Conservation (phyloP, 2,329 filamentous ascomycete species). For the Aspergillus chevalieri region DNA sequence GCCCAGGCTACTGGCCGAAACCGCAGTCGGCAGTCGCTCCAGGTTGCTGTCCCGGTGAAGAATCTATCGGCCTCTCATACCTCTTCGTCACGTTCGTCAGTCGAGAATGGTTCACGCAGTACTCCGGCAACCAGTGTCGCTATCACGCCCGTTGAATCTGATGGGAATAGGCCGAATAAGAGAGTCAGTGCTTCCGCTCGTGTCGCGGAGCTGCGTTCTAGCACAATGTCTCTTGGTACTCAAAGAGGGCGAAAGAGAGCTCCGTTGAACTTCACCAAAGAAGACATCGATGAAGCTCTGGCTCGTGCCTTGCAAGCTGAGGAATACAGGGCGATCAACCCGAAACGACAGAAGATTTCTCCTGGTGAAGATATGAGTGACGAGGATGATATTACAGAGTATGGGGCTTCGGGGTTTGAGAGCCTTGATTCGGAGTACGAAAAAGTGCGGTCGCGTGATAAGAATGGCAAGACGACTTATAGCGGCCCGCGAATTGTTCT, state of each 20-base stretch:
- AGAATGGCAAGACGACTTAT: conserved; percentile 11
- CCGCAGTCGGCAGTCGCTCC: conserved; percentile 5
- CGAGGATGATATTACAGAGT: conserved; percentile 1
- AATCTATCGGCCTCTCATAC: conserved; percentile 18
- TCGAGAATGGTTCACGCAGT: conserved; percentile 39
- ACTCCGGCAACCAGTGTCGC: conserved; percentile 58
- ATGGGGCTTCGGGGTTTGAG: conserved; percentile 5
- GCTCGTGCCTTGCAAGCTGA: conserved; percentile 54
- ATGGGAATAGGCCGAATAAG: conserved; percentile 20
- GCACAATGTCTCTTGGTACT: conserved; percentile 34
- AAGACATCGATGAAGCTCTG: conserved; percentile 32
- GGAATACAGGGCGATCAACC: conserved; percentile 38
- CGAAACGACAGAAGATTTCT: conserved; percentile 32
- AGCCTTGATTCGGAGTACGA: conserved; percentile 9
- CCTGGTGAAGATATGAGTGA: conserved; percentile 10
- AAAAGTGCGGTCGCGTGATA: conserved; percentile 6
- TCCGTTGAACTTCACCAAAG: conserved; percentile 33
- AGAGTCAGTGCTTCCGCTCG: conserved; percentile 42
- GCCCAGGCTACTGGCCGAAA: background rate
- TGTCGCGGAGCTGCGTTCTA: conserved; percentile 44
- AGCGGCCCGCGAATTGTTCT: conserved; percentile 1
- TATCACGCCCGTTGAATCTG: conserved; percentile 48
- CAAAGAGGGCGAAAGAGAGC: conserved; percentile 37
- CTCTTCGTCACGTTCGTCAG: conserved; percentile 35
- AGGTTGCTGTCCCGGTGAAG: conserved; percentile 27